phyloP scores from a whole-genome alignment of 495 filamentous ascomycete genomes.

The Penicillium antarcticum region DNA sequence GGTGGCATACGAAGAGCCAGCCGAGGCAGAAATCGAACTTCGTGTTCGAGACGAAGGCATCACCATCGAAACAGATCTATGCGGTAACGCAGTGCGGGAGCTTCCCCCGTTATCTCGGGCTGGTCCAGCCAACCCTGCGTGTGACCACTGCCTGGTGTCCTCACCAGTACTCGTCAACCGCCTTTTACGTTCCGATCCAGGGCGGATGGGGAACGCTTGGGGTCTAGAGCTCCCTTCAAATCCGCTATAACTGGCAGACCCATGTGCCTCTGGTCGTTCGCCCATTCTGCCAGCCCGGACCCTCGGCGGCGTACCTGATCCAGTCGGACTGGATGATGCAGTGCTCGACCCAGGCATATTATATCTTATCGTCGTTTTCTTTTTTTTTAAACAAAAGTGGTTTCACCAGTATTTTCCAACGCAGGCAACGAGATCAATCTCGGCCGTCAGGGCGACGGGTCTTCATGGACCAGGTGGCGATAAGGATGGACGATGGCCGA shows the following conservation, averaged over 20 bases:
- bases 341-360: slow-evolving; percentile 13
- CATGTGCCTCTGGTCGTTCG: slow-evolving; percentile 7
- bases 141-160: slow-evolving; percentile 23
- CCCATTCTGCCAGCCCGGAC: background rate
- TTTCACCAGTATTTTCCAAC: slow-evolving; percentile 2
- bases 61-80: slow-evolving; percentile 21
- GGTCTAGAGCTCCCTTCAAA: slow-evolving; percentile 7
- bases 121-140: slow-evolving; percentile 15
- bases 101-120: background rate
- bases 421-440: slow-evolving; percentile 39
- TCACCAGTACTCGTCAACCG: slow-evolving; percentile 30
- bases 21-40: slow-evolving; percentile 1
- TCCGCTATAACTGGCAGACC: background rate
- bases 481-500: slow-evolving; percentile 10
- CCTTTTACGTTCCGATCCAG: slow-evolving; percentile 37
- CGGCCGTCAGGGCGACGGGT: slow-evolving; percentile 35
- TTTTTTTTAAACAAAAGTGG: background rate
- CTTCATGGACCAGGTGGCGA: slow-evolving; percentile 33
- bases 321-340: slow-evolving; percentile 3
- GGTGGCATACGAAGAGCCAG: slow-evolving; percentile 32
- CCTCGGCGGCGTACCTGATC: background rate
- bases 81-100: slow-evolving; percentile 6
- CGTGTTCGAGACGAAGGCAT: slow-evolving; percentile 16
- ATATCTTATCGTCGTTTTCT: background rate
- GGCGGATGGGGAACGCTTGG: slow-evolving; percentile 15